Conservation (phyloP, 495 filamentous ascomycete genomes). For the Aeminium ludgeri region DNA sequence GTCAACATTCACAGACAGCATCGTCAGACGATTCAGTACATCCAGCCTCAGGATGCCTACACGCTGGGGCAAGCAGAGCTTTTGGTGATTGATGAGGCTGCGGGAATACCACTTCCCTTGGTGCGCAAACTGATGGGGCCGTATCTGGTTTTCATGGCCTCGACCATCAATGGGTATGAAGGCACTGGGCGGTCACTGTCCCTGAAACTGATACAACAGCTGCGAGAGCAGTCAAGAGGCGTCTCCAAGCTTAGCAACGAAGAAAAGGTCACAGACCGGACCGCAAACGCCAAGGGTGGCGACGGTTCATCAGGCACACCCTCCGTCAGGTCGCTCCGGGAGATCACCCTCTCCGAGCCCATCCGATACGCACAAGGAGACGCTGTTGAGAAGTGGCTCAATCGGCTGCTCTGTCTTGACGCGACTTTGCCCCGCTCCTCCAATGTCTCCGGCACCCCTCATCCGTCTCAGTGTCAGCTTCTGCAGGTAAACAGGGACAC, state of each 20-base stretch:
- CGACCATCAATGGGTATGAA: conserved; percentile 97
- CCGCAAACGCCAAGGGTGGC: conserved; percentile 50
- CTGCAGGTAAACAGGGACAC: conserved; percentile 92
- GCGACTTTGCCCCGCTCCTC: conserved; percentile 71
- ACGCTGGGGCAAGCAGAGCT: conserved; percentile 90
- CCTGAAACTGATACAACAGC: conserved; percentile 90
- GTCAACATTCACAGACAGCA: conserved; percentile 94
- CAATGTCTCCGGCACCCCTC: conserved; percentile 64
- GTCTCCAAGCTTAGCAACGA: conserved; percentile 31
- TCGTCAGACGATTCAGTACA: conserved; percentile 96
- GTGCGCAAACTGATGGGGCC: conserved; percentile 91
- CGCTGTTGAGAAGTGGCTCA: conserved; percentile 88
- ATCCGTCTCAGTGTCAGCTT: conserved; percentile 78
- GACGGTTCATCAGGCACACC: conserved; percentile 39
- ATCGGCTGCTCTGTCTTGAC: conserved; percentile 83
- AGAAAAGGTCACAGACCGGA: conserved; percentile 54
- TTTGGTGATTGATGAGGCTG: conserved; percentile 93
- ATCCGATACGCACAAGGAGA: conserved; percentile 90
- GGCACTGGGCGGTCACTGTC: conserved; percentile 91
- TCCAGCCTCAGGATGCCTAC: conserved; percentile 88
- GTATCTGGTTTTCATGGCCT: conserved; percentile 99
- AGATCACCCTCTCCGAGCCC: conserved; percentile 82
- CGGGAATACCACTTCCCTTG: conserved; percentile 84
- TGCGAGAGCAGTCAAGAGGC: conserved; percentile 76
- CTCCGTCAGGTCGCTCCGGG: conserved; percentile 65